phyloP scores from a whole-genome alignment of 2,329 filamentous ascomycete species.

The Cryoendolithus antarcticus region DNA sequence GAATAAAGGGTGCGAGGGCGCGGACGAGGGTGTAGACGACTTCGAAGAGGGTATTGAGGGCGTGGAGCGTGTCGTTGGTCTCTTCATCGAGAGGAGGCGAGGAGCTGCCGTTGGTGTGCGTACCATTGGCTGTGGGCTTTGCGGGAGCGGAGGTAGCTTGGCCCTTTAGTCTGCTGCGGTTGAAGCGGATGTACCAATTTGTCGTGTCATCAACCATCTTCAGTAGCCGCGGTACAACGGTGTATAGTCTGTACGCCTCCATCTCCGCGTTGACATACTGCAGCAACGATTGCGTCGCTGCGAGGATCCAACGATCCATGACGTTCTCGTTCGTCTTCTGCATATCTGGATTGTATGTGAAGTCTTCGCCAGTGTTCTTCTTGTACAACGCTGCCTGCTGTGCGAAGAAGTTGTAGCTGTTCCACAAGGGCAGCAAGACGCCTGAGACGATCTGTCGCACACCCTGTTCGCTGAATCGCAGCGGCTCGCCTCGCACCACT shows the following conservation, averaged over 20 bases:
- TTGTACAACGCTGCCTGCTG: conserved; percentile 76
- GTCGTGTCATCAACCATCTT: conserved; percentile 79
- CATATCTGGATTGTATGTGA: conserved; percentile 62
- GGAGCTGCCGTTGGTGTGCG: conserved; percentile 6
- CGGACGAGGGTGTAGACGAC: conserved; percentile 81
- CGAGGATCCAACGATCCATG: conserved; percentile 93
- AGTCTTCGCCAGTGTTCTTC: conserved; percentile 70
- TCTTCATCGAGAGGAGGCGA: conserved; percentile 41
- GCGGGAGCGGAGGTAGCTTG: conserved; percentile 12
- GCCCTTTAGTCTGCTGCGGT: conserved; percentile 80
- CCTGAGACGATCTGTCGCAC: conserved; percentile 93
- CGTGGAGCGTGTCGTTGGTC: conserved; percentile 75
- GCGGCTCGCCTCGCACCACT: conserved; percentile 79
- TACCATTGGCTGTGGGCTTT: conserved; percentile 8
- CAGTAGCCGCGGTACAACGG: conserved; percentile 68
- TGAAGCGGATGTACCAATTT: conserved; percentile 98
- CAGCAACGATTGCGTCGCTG: conserved; percentile 79
- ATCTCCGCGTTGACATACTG: conserved; percentile 91
- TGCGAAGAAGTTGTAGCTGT: conserved; percentile 93
- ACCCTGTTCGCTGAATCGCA: conserved; percentile 81
- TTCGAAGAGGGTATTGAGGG: conserved; percentile 87
- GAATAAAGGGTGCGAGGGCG: conserved; percentile 84
- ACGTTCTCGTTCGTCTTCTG: conserved; percentile 74
- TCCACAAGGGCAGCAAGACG: conserved; percentile 84
- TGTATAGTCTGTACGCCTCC: conserved; percentile 61